These are phyloP conservation scores for Polymyxa betae DNA, from an alignment of 208 protist species.

Conservation along the genomic window DNA sequence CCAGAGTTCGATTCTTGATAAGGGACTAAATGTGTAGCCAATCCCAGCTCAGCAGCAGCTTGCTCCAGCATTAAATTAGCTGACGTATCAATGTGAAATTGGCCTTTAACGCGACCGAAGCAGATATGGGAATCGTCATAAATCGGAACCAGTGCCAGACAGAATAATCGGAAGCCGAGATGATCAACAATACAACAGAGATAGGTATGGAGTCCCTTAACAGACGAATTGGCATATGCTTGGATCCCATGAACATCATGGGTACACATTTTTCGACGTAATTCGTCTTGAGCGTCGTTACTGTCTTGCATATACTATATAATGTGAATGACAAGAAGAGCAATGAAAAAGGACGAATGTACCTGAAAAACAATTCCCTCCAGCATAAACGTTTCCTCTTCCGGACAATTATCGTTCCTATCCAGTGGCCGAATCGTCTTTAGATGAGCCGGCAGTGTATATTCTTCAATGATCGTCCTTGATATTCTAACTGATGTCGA, in stretches of 20 bases:
- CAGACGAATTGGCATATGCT: background rate
- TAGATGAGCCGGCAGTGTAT: background rate
- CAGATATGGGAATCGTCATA: background rate
- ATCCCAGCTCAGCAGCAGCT: background rate
- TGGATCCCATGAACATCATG: background rate
- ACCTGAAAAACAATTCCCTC: background rate
- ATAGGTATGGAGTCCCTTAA: background rate
- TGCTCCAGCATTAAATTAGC: background rate
- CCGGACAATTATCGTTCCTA: background rate
- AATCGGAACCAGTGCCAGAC: background rate
- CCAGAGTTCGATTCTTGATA: background rate
- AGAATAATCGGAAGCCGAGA: background rate
- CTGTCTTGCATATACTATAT: background rate
- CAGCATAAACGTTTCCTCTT: background rate
- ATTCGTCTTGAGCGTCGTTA: background rate
- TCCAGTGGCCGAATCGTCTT: background rate
- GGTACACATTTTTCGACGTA: background rate
- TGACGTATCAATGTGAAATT: background rate
- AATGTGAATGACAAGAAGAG: too few relatives aligned
- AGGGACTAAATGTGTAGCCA: background rate
- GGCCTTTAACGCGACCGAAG: background rate
- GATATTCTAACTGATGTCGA: background rate
- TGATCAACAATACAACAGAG: background rate
- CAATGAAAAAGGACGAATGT: too few relatives aligned
- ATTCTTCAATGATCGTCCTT: background rate